Conservation (phyloP, 805 yeast species). For the Kazachstania bromeliacearum region DNA sequence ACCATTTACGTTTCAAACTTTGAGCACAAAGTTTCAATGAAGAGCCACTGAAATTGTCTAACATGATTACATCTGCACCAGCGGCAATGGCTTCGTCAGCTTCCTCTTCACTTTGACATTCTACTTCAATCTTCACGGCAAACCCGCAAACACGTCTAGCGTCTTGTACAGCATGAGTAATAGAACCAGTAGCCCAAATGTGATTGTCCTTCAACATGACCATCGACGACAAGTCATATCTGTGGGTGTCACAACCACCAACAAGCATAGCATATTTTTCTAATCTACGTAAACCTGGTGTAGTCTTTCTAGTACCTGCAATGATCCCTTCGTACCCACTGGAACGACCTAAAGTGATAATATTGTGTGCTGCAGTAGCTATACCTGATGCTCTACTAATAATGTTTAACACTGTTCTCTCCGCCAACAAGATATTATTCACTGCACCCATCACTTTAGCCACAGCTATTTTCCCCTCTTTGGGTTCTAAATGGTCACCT, state of each 20-base stretch:
- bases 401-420: slow-evolving; percentile 75
- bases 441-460: slow-evolving; percentile 79
- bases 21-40: slow-evolving; percentile 57
- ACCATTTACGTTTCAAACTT: slow-evolving; percentile 50
- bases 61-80: slow-evolving; percentile 93
- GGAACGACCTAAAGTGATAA: slow-evolving; percentile 52
- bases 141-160: slow-evolving; percentile 84
- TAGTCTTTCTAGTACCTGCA: slow-evolving; percentile 96
- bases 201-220: slow-evolving; percentile 95
- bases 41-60: slow-evolving; percentile 73
- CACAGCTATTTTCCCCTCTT: slow-evolving; percentile 51
- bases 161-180: slow-evolving; percentile 65
- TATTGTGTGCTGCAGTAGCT: slow-evolving; percentile 60
- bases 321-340: slow-evolving; percentile 72
- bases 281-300: slow-evolving; percentile 82
- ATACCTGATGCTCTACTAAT: slow-evolving; percentile 79
- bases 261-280: slow-evolving; percentile 93
- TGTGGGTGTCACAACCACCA: slow-evolving; percentile 89
- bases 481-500: slow-evolving; percentile 49
- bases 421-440: slow-evolving; percentile 69
- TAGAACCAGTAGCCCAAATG: slow-evolving; percentile 86
- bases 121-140: slow-evolving; percentile 85
- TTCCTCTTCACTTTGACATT: slow-evolving; percentile 73
- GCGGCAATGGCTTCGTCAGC: slow-evolving; percentile 90
- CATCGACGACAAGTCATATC: slow-evolving; percentile 88